These are phyloP conservation scores for Coemansia sp. DNA, from an alignment of 192 early-diverging fungal genomes.

Conservation along the genomic window DNA sequence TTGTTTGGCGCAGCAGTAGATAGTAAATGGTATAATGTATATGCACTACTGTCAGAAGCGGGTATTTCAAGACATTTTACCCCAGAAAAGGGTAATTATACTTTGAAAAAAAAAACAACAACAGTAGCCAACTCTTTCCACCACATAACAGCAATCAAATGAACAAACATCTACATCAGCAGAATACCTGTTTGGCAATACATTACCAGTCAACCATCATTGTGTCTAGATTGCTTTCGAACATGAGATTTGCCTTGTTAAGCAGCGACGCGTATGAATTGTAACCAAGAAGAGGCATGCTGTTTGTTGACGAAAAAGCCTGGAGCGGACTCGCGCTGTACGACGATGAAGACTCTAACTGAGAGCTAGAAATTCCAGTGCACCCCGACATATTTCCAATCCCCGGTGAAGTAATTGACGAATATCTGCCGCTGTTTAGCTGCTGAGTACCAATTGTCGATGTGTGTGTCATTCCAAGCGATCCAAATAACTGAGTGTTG, in stretches of 20 bases:
- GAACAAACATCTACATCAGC: neutral
- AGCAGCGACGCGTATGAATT: slow-evolving; percentile 64
- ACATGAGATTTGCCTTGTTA: slow-evolving; percentile 73
- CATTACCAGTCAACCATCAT: slow-evolving; percentile 67
- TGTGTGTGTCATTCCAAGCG: slow-evolving; percentile 10
- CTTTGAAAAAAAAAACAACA: neutral
- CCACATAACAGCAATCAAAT: neutral
- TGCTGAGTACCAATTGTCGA: slow-evolving; percentile 5
- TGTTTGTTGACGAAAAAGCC: slow-evolving; percentile 17
- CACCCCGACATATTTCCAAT: neutral
- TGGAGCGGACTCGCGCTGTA: slow-evolving; percentile 19
- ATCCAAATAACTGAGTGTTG: slow-evolving; percentile 13
- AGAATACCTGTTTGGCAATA: slow-evolving; percentile 9
- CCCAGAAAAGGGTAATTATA: neutral
- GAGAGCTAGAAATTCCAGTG: neutral
- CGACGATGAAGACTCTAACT: slow-evolving; percentile 1
- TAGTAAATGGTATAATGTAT: no score
- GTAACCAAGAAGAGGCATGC: slow-evolving; percentile 33
- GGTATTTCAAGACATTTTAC: neutral
- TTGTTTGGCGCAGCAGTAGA: no score
- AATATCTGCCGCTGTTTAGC: neutral
- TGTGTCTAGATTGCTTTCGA: slow-evolving; percentile 66
- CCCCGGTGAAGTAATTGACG: neutral
- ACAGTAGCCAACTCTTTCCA: neutral
- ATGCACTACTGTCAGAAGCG: no score